Evolutionary conservation across 495 filamentous ascomycete species (phyloP), one percentile per base, ranked within the genome.

Genomic region (Penicillium steckii): DNA sequence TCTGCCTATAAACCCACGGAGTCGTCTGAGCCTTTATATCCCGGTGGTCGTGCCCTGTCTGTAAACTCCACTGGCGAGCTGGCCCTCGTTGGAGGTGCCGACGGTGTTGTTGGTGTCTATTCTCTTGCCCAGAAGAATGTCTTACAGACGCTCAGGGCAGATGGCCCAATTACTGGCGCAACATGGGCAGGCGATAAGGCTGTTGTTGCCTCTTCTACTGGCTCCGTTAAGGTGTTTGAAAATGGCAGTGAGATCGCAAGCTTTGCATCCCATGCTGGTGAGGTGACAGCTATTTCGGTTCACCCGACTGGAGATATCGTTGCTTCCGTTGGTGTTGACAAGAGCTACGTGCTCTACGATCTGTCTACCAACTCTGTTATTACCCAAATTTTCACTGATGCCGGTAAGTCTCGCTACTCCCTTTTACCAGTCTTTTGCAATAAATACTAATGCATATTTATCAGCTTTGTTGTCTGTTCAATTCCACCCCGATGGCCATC

Each of bases 401-500:
- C 87, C 53, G 80, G 92, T 95, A 85, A 67, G 89, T 41, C 8
- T 23, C 17, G 9, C 74, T 6, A 15, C 17, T 55, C 23, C 17
- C 33, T 27, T 15, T 24, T 23, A 19, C 38, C 2, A 3, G 30
- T 42, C 24, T 25, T 5, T 9, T 44, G 9, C 18, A n/a, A n/a
- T 25, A 13, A 19, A 18, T 1, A 35, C 56, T 65, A 44, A 66
- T 26, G 1, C 45, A 33, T 37, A 17, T 32, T n/a, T 15, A 55
- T 12, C 56, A 94, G 93, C 83, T 53, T 73, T 97, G 18, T 85
- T 88, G 7, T 80, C 87, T 40, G 88, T 85, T 50, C 80, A 85
- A 35, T 97, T 97, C 78, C 94, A 98, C 68, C 94, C 95, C 6
- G 94, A 98, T 69, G 94, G 94, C 26, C 88, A 96, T 59, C 79